phyloP scores from a whole-genome alignment of 805 yeast genomes.

The Metschnikowia dekortorum region DNA sequence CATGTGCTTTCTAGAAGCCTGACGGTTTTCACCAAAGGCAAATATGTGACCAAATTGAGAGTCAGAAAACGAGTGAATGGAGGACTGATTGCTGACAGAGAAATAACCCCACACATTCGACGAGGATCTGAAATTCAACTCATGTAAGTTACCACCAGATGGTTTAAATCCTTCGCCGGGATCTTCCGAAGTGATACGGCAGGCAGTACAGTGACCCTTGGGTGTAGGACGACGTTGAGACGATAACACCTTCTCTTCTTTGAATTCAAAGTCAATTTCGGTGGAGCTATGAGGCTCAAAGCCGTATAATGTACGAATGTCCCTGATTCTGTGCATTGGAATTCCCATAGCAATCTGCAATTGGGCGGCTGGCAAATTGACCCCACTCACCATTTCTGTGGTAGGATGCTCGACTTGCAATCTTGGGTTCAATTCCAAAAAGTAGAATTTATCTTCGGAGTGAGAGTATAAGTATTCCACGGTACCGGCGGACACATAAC shows the following conservation, averaged over 20 bases:
- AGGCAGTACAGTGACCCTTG: slow-evolving; percentile 98
- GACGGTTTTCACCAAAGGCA: slow-evolving; percentile 98
- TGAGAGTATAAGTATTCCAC: slow-evolving; percentile 96
- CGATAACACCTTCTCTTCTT: slow-evolving; percentile 61
- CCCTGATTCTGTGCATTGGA: slow-evolving; percentile 91
- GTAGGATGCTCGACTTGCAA: slow-evolving; percentile 99
- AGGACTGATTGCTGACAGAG: slow-evolving; percentile 93
- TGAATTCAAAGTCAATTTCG: slow-evolving; percentile 86
- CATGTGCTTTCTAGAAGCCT: slow-evolving; percentile 97
- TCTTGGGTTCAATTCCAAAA: slow-evolving; percentile 96
- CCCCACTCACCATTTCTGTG: slow-evolving; percentile 99
- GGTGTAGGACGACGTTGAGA: slow-evolving; percentile 92
- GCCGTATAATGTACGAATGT: slow-evolving; percentile 89
- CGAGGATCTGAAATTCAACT: slow-evolving; percentile 92
- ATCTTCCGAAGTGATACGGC: slow-evolving; percentile 98
- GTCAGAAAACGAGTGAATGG: slow-evolving; percentile 96
- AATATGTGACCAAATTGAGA: slow-evolving; percentile 99
- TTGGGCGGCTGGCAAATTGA: slow-evolving; percentile 97
- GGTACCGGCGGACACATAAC: slow-evolving; percentile 98
- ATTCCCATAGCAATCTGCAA: slow-evolving; percentile 99
- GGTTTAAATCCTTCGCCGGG: slow-evolving; percentile 99
- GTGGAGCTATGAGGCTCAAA: slow-evolving; percentile 92
- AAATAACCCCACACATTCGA: slow-evolving; percentile 99
- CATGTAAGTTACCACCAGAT: slow-evolving; percentile 94
- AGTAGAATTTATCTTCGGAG: slow-evolving; percentile 90